Conservation (phyloP, 1,284 basidiomycete genomes). For the Marasmius tenuissimus region DNA sequence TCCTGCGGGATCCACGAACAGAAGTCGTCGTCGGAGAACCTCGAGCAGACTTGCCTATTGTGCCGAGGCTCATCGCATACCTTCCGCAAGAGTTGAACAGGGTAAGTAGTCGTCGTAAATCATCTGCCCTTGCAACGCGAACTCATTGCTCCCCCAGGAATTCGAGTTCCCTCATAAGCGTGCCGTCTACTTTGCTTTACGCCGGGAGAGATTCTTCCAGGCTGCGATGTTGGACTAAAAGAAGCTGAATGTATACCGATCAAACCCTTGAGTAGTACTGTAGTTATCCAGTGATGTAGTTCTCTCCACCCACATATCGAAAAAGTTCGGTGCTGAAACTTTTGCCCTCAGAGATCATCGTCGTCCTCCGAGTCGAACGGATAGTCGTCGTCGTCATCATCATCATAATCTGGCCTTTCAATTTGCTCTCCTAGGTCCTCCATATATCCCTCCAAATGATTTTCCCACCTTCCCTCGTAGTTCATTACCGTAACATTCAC, state of each 20-base stretch:
- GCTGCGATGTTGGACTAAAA: slow-evolving; percentile 16
- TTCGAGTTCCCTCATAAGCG: slow-evolving; percentile 19
- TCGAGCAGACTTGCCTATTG: slow-evolving; percentile 14
- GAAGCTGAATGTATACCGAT: not conserved
- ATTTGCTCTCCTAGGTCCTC: slow-evolving; percentile 1
- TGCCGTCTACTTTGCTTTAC: slow-evolving; percentile 15
- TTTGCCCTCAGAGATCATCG: too few species aligned
- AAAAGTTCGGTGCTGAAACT: too few species aligned
- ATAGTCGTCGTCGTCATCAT: not conserved
- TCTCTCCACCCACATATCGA: too few species aligned
- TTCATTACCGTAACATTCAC: slow-evolving; percentile 12
- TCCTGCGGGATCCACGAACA: slow-evolving; percentile 19
- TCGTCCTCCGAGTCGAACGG: too few species aligned
- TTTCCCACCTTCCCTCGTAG: slow-evolving; percentile 11
- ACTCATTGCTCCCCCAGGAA: slow-evolving; percentile 9
- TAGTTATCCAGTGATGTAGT: not conserved
- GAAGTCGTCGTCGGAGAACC: slow-evolving; percentile 19
- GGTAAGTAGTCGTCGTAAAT: slow-evolving; percentile 7
- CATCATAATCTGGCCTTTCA: not conserved
- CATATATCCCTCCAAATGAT: slow-evolving; percentile 4
- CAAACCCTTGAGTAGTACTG: not conserved
- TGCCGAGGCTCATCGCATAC: slow-evolving; percentile 15
- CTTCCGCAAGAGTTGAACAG: slow-evolving; percentile 18
- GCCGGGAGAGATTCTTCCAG: slow-evolving; percentile 19
- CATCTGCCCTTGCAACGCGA: not conserved